Evolutionary conservation across 305 asterid species (phyloP).

Genomic region (Fraxinus xanthoxyloides): DNA sequence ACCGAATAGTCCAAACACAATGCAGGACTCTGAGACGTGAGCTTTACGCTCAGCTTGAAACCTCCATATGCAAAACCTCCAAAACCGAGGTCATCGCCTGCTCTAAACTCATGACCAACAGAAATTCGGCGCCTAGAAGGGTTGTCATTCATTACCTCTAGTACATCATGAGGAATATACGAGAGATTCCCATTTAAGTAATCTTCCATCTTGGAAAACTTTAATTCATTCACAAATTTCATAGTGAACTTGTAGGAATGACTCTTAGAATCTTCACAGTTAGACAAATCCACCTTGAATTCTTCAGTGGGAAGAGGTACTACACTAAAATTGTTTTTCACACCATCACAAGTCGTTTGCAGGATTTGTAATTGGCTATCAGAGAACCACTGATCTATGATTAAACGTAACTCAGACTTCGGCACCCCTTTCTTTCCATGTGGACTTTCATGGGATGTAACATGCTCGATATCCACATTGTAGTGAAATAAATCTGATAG

Average conservation of each 20-base stretch:
- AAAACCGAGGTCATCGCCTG: slow-evolving; percentile 23
- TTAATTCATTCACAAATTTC: slow-evolving; percentile 40
- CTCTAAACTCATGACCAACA: slow-evolving; percentile 31
- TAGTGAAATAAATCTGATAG: slow-evolving; percentile 45
- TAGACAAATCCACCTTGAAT: slow-evolving; percentile 35
- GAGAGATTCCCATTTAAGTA: slow-evolving; percentile 38
- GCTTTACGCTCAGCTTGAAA: slow-evolving; percentile 55
- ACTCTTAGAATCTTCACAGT: slow-evolving; percentile 35
- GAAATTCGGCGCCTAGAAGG: slow-evolving; percentile 35
- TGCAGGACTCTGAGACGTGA: slow-evolving; percentile 51
- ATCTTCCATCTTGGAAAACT: slow-evolving; percentile 43
- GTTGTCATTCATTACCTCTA: slow-evolving; percentile 70
- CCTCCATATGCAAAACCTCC: slow-evolving; percentile 60
- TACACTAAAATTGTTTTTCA: slow-evolving; percentile 57
- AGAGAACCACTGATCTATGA: slow-evolving; percentile 39
- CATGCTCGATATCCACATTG: slow-evolving; percentile 43
- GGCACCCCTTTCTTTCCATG: slow-evolving; percentile 24
- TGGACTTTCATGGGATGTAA: slow-evolving; percentile 16
- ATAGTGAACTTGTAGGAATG: slow-evolving; percentile 37
- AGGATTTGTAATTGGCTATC: slow-evolving; percentile 23
- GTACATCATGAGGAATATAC: slow-evolving; percentile 47
- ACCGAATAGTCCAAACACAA: slow-evolving; percentile 57
- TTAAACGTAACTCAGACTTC: slow-evolving; percentile 37
- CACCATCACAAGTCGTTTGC: slow-evolving; percentile 55
- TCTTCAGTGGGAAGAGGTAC: no score